Evolutionary conservation across 768 basidiomycete species (phyloP), one percentile per base, ranked within the genome.

Genomic region (Sarcomyxa edulis): DNA sequence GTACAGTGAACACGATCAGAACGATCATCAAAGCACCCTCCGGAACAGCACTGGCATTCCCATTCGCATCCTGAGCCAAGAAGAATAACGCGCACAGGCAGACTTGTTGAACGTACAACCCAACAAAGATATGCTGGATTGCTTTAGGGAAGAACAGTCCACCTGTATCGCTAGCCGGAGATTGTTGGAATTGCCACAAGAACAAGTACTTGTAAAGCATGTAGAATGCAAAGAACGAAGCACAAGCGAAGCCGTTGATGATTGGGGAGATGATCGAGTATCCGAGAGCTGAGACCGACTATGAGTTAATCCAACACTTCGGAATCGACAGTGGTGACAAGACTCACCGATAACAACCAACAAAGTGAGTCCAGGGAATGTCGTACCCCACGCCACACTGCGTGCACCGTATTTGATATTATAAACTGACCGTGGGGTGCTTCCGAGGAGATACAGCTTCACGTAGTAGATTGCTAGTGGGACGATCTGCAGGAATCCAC

Each of bases 131-230:
- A 53, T 98, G 96, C 34, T 88, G 81, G 19, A 98, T 77, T 4
- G 96, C 95, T 60, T 83, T 88, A 16, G 94, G 94, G 72, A 92
- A 98, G 71, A 96, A 98, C 34, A 89, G 56, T 0, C 96, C 96
- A 25, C 95, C 95, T 0, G 92, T 95, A 39, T 96, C 93, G 35
- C 65, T 65, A 4, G 71, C 61, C 0, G 71, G 55, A 3, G 81
- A 75, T 55, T 91, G 83, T 39, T 87, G 80, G 50, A 78, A 76
- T 44, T 76, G 79, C 68, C 78, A 92, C 37, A 88, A 66, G 73
- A 88, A 92, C 21, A 89, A 75, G 50, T 91, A 92, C 59, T 88
- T 90, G 74, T 87, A 91, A 24, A 90, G 61, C 43, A 79, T 64
- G 59, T 85, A 94, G 62, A 91, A 87, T 30, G 83, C 59, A 59